phyloP scores from a whole-genome alignment of 2,329 filamentous ascomycete genomes.

The Cladosporium sp. region DNA sequence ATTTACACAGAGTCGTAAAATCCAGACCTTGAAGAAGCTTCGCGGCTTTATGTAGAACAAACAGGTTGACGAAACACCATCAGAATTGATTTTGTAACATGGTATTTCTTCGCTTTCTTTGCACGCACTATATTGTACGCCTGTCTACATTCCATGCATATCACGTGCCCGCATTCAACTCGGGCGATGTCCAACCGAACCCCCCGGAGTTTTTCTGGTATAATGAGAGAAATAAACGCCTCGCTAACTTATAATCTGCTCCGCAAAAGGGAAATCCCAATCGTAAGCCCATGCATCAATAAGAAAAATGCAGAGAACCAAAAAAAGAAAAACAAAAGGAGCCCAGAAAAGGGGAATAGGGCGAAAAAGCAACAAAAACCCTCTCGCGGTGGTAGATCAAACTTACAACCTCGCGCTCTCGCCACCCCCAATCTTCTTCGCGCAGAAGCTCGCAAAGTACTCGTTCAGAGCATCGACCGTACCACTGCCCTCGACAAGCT shows the following conservation, averaged over 20 bases:
- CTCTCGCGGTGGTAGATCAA: no score
- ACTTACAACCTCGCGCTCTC: slow-evolving; percentile 14
- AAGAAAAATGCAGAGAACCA: background rate
- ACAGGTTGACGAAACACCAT: no score
- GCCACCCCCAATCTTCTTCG: slow-evolving; percentile 49
- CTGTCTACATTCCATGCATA: no score
- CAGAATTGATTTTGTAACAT: no score
- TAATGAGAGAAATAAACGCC: background rate
- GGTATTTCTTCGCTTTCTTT: no score
- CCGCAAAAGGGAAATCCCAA: background rate
- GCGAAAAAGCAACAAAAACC: background rate
- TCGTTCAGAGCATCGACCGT: slow-evolving; percentile 80
- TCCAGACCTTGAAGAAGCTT: background rate
- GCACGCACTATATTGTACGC: no score
- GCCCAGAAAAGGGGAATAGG: background rate
- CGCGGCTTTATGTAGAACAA: background rate
- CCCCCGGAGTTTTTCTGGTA: no score
- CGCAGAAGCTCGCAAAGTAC: slow-evolving; percentile 73
- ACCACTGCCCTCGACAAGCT: slow-evolving; percentile 68
- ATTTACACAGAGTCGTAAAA: background rate
- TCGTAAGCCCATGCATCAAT: background rate
- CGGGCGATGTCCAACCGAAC: no score
- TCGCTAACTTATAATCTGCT: background rate
- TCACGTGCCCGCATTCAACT: no score
- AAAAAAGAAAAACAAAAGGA: background rate